phyloP scores from a whole-genome alignment of 2,329 filamentous ascomycete species.

The Phaeosphaeriaceae sp. region DNA sequence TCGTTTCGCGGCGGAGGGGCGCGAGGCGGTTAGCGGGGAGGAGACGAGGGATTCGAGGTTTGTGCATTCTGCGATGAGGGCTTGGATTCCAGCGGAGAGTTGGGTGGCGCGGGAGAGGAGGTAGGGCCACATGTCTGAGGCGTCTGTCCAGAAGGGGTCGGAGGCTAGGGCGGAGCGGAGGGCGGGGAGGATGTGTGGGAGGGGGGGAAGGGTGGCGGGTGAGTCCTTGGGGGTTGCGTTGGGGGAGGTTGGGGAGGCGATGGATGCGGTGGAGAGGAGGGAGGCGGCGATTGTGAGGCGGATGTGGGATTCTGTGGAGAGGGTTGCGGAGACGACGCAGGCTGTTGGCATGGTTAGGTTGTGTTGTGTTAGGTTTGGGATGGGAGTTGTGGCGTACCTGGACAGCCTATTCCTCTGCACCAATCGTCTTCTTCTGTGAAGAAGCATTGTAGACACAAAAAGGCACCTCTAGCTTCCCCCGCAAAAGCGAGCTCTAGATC shows the following conservation, averaged over 20 bases:
- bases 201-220: constrained; percentile 31
- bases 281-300: constrained; percentile 56
- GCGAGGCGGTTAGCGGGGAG: constrained; percentile 36
- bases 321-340: constrained; percentile 52
- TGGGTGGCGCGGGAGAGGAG: constrained; percentile 52
- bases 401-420: constrained; percentile 63
- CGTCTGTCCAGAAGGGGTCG: constrained; percentile 52
- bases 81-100: constrained; percentile 53
- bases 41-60: constrained; percentile 52
- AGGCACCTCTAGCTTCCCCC: constrained; percentile 62
- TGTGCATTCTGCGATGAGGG: constrained; percentile 53
- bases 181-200: constrained; percentile 51
- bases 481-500: constrained; percentile 65
- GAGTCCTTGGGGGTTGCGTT: constrained; percentile 18
- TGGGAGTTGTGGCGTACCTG: constrained; percentile 36
- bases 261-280: constrained; percentile 49
- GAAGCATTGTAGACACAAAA: constrained; percentile 66
- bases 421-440: constrained; percentile 63
- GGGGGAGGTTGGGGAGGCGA: constrained; percentile 16
- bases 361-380: background rate
- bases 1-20: constrained; percentile 22
- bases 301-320: constrained; percentile 57
- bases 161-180: constrained; percentile 48
- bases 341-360: constrained; percentile 33
- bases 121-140: constrained; percentile 51